phyloP scores from a whole-genome alignment of 2,329 filamentous ascomycete genomes.

The Monascus ruber region DNA sequence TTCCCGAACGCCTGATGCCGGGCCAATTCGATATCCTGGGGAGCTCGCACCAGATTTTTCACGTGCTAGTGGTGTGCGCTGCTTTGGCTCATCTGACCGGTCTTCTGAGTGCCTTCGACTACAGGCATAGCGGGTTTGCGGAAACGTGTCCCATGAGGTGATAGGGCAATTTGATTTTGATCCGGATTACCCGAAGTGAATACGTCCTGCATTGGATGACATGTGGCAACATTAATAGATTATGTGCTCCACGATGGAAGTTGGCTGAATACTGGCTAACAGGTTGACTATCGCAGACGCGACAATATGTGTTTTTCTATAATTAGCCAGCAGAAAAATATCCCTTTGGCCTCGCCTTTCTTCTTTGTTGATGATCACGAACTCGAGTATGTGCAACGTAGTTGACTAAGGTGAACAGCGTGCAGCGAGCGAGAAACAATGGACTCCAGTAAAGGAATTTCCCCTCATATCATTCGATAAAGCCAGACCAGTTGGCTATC shows the following conservation, averaged over 20 bases:
- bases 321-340: no score
- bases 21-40: slow-evolving; percentile 83
- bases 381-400: not conserved
- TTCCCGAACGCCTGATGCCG: slow-evolving; percentile 70
- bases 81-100: slow-evolving; percentile 72
- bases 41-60: slow-evolving; percentile 92
- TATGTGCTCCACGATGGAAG: not conserved
- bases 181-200: not conserved
- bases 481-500: not conserved
- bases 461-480: not conserved
- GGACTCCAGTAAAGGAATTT: not conserved
- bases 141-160: slow-evolving; percentile 34
- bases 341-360: not conserved
- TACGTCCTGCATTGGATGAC: not conserved
- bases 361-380: not conserved
- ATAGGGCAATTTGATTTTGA: not conserved
- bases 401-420: not conserved
- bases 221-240: not conserved
- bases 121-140: slow-evolving; percentile 56
- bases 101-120: slow-evolving; percentile 74
- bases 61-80: slow-evolving; percentile 75
- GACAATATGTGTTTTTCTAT: not conserved
- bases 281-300: not conserved
- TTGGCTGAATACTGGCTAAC: not conserved
- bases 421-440: not conserved